Evolutionary conservation across 2,329 filamentous ascomycete genomes (phyloP), one percentile per base, ranked within the genome.

Genomic region (Paraphaeosphaeria sporulosa): DNA sequence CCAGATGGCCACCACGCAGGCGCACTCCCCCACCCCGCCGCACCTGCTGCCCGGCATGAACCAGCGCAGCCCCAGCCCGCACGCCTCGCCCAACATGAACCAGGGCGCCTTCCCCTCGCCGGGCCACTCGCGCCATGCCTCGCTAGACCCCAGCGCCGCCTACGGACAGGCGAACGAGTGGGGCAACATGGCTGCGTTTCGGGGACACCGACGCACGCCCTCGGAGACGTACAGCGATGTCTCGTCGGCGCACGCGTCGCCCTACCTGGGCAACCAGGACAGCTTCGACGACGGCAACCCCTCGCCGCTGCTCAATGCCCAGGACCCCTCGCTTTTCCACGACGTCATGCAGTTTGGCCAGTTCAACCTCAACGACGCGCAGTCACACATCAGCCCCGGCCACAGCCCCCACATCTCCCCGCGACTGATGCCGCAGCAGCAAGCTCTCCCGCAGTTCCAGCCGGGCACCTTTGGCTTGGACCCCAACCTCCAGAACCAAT

Each of bases 221-320:
- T 97, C 94, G n/a, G 94, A 97, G 66, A 79, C 81, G 69, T 93
- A 90, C 71, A 97, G 93, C 2, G 94, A 97, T 67, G 89, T 97
- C 6, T 97, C 87, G 2, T 96, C 93, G 19, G 91, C 89, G 17
- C 89, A 91, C 23, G 91, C 89, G 25, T 97, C 94, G 19, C 94
- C 94, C 3, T 93, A 92, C 72, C 80, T 97, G 59, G 86, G 86
- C 30, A 90, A 90, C 67, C 85, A 90, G 61, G 94, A 97, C 70
- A 87, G 83, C 64, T 96, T 96, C 71, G 93, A 97, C 21, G 79
- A 83, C n/a, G 83, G 91, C 38, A 85, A 90, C 58, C 89, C 92
- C 61, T 97, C 94, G 8, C 94, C 94, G 1, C 87, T 95, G 78
- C 86, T 97, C 63, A 85, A 87, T 49, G 82, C 94, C 2, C 84